Evolutionary conservation across 805 yeast species (phyloP), one percentile per base, ranked within the genome.

Genomic region (Ogataea minuta): DNA sequence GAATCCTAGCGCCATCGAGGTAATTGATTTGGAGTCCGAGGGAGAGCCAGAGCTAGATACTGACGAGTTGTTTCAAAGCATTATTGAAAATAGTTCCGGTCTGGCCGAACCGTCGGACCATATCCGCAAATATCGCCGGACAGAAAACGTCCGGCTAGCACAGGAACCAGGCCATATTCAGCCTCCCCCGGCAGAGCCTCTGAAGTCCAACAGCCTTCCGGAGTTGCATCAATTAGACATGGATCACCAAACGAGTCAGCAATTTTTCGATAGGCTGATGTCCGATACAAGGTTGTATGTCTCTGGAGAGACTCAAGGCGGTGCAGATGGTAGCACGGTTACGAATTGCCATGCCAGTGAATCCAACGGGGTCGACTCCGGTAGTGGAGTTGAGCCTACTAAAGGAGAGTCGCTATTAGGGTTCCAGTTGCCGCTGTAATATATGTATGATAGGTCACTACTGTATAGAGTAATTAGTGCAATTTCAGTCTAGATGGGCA

Each of bases 401-500:
- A 51, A 46, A 15, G 28, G 53, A 29, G 19, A 10, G 24, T 24
- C 14, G 7, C 26, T 42, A 9, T 28, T 48, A 11, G 49, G 48
- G n/a, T 48, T 48, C 37, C 23, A 33, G 25, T 26, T 48, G 15
- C 49, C 52, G 14, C 14, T 39, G 23, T 36, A 33, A 32, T 20
- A 33, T 32, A 32, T 32, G 36, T 24, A 39, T 28, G 15, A 12
- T 25, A 24, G 13, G 9, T n/a, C 6, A n/a, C 14, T n/a, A n/a
- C 14, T n/a, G 28, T 25, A 13, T 25, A 25, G 9, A 25, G 5
- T 25, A 25, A 25, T n/a, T 25, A 25, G 28, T 25, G 14, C 14
- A 17, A 31, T 20, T 11, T 9, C n/a, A 16, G 7, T 4, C 23
- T 36, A 39, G 3, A 79, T 65, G 0, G 95, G 95, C 25, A 91